These are phyloP conservation scores for Agaricales sp. DNA, from an alignment of 1,284 basidiomycete species.

Conservation along the genomic window DNA sequence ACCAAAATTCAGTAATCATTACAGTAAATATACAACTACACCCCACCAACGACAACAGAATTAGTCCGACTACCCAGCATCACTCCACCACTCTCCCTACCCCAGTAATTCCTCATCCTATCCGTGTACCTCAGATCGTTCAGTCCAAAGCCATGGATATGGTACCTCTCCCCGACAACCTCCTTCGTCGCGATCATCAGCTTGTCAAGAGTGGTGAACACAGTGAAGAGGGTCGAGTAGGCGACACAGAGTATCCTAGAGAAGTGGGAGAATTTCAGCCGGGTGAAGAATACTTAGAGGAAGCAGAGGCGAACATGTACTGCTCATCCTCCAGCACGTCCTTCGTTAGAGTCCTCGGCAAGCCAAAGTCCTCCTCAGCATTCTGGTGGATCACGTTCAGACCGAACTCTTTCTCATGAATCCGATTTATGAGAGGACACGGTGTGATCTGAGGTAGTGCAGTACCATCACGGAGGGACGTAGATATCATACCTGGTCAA, in stretches of 20 bases:
- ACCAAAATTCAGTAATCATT: too few relatives aligned
- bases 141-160: conserved; percentile 56
- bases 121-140: conserved; percentile 9
- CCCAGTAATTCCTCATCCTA: conserved; percentile 14
- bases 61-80: conserved; percentile 4
- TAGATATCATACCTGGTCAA: conserved; percentile 50
- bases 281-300: conserved; percentile 1
- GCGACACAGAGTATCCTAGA: conserved; percentile 66
- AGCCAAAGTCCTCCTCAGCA: conserved; percentile 57
- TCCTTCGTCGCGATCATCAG: conserved; percentile 73
- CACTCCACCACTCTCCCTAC: conserved; percentile 11
- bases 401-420: conserved; percentile 51
- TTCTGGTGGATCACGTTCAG: conserved; percentile 55
- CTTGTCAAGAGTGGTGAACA: conserved; percentile 57
- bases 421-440: conserved; percentile 71
- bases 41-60: too few relatives aligned
- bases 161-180: conserved; percentile 73
- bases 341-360: conserved; percentile 52
- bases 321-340: conserved; percentile 61
- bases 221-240: conserved; percentile 55
- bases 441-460: conserved; percentile 84
- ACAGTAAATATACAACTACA: too few relatives aligned
- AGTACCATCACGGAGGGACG: conserved; percentile 62
- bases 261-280: conserved; percentile 1
- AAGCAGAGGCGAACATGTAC: conserved; percentile 40